Evolutionary conservation across 208 protist genomes (phyloP), one percentile per base, ranked within the genome.

Genomic region (Borovskyia barvae): DNA sequence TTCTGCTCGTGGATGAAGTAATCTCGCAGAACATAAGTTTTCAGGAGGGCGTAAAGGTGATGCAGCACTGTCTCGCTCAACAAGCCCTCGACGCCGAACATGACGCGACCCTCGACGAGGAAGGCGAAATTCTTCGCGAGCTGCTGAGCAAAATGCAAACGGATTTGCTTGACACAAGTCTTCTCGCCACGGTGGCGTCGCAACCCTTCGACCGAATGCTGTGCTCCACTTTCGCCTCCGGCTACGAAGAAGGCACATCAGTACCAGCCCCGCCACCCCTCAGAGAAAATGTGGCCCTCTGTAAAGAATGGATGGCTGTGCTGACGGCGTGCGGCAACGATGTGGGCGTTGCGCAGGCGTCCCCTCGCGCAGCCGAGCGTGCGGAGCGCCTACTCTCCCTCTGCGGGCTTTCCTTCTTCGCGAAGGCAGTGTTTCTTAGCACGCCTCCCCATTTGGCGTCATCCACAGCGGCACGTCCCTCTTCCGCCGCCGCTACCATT

Each of bases 1-100:
- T 97, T 20, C 76, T 96, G 37, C 75, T 72, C 33, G 57, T 97
- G 5, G 94, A 97, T 50, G 71, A 87, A 37, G 72, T 98, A 1
- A 65, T 97, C 24, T 49, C 58, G 17, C 72, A 84, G 41, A 93
- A 95, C 56, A 41, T 77, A 19, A 70, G 69, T 5, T 53, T 97
- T 22, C 29, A 42, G 2, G 67, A 82, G 5, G 80, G 81, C 29
- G 74, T 89, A 37, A 59, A 73, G 49, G 50, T 48, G 19, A 66
- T 68, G 56, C 55, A 73, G 35, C 40, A 66, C 15, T 6, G 56
- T 4, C 24, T 80, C 9, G 60, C 63, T 25, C 50, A 74, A 33
- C 58, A 53, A 33, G 12, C 32, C 9, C 46, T 62, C 40, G 45
- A 55, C 3, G 36, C 46, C 1, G 19, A 28, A 12, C 32, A 29